Evolutionary conservation across 768 basidiomycete species (phyloP).

Genomic region (Termitomyces bulborhizus): DNA sequence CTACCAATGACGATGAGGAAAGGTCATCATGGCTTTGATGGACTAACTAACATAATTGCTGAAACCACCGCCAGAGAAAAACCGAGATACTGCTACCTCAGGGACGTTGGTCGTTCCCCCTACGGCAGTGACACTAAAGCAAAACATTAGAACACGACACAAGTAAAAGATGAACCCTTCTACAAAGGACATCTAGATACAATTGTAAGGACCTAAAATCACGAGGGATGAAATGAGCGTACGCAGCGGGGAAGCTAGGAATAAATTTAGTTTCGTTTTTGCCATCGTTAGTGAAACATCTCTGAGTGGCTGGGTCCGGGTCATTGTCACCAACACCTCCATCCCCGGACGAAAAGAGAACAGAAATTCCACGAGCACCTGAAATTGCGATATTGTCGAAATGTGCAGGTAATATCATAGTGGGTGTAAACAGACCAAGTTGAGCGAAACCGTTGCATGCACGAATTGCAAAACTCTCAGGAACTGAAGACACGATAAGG

Average conservation of each 20-base stretch:
- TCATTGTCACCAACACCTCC: slow-evolving; percentile 62
- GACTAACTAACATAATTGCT: slow-evolving; percentile 53
- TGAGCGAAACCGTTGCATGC: slow-evolving; percentile 58
- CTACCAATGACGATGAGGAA: slow-evolving; percentile 20
- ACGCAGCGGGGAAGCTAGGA: slow-evolving; percentile 55
- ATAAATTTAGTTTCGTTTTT: slow-evolving; percentile 47
- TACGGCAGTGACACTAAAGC: slow-evolving; percentile 63
- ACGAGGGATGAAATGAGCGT: slow-evolving; percentile 12
- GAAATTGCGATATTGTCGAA: neutral
- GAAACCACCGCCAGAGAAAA: slow-evolving; percentile 72
- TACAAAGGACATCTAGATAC: slow-evolving; percentile 44
- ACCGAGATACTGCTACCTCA: slow-evolving; percentile 42
- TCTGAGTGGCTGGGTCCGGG: slow-evolving; percentile 41
- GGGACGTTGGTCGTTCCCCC: slow-evolving; percentile 59
- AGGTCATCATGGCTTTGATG: neutral
- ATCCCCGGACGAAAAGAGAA: slow-evolving; percentile 65
- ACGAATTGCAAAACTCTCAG: slow-evolving; percentile 49
- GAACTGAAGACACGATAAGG: slow-evolving; percentile 32
- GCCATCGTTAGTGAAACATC: slow-evolving; percentile 57
- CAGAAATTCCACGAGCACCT: slow-evolving; percentile 62
- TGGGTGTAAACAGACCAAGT: slow-evolving; percentile 35
- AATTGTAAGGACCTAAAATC: neutral
- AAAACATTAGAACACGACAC: neutral
- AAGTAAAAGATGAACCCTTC: slow-evolving; percentile 6
- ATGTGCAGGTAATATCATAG: neutral